Conservation (phyloP, 2,329 filamentous ascomycete genomes). For the Exserohilum rostratum region DNA sequence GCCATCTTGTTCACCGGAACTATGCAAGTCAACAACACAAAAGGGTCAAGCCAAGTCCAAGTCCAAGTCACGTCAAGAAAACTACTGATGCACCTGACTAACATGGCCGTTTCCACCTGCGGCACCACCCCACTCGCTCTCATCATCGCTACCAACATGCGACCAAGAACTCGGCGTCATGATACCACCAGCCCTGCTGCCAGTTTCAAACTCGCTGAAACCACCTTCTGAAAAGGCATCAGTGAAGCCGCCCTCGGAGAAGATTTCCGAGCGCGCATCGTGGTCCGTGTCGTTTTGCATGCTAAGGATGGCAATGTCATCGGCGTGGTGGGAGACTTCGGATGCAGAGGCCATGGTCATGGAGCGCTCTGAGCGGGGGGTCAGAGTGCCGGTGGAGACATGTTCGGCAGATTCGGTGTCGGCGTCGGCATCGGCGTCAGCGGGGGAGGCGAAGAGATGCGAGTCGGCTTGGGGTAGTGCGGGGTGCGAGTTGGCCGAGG, state of each 20-base stretch:
- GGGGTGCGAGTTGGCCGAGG: slow-evolving; percentile 28
- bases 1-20: no score
- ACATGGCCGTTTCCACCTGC: slow-evolving; percentile 32
- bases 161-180: slow-evolving; percentile 50
- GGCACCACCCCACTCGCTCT: slow-evolving; percentile 46
- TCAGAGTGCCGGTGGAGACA: slow-evolving; percentile 46
- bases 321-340: slow-evolving; percentile 33
- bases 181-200: slow-evolving; percentile 32
- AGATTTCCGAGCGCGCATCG: slow-evolving; percentile 43
- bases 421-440: no score
- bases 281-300: slow-evolving; percentile 44
- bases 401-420: slow-evolving; percentile 24
- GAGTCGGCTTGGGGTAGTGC: slow-evolving; percentile 3
- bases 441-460: slow-evolving; percentile 13
- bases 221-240: slow-evolving; percentile 45
- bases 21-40: background rate
- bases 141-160: slow-evolving; percentile 49
- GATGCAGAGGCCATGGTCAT: slow-evolving; percentile 36
- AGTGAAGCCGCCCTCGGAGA: slow-evolving; percentile 45
- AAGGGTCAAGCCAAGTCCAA: background rate
- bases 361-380: slow-evolving; percentile 46
- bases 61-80: no score
- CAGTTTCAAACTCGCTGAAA: slow-evolving; percentile 39
- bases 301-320: slow-evolving; percentile 44
- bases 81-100: slow-evolving; percentile 31